Conservation (phyloP, 306 rosid genomes). For the Cucumis hystrix region DNA sequence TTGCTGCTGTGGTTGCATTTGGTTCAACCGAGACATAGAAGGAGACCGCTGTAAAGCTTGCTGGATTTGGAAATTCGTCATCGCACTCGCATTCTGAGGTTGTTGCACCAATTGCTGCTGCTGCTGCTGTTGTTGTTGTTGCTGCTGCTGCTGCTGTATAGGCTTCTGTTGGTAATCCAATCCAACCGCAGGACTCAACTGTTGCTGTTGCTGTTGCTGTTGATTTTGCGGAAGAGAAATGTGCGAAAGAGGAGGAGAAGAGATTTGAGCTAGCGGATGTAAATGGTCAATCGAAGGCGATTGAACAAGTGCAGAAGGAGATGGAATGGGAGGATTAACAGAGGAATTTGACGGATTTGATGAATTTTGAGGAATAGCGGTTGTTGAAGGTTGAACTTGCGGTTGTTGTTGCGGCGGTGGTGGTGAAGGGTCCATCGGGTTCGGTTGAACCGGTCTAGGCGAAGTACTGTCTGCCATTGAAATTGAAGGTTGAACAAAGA, state of each 20-base stretch:
- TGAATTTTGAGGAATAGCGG: constrained; percentile 23
- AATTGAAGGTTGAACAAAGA: background rate
- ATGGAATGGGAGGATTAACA: constrained; percentile 24
- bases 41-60: constrained; percentile 38
- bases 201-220: constrained; percentile 28
- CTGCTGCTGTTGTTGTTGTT: constrained; percentile 19
- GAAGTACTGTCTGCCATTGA: constrained; percentile 40
- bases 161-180: constrained; percentile 29
- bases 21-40: constrained; percentile 40
- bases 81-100: constrained; percentile 30
- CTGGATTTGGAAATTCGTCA: constrained; percentile 53
- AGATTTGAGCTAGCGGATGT: constrained; percentile 25
- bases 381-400: background rate
- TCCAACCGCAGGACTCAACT: constrained; percentile 21
- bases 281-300: constrained; percentile 36
- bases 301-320: constrained; percentile 35
- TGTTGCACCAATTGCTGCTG: constrained; percentile 12
- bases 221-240: constrained; percentile 35
- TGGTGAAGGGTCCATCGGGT: constrained; percentile 23
- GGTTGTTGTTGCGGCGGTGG: constrained; percentile 2
- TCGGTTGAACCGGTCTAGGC: constrained; percentile 25
- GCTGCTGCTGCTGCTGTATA: constrained; percentile 15
- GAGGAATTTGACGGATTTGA: constrained; percentile 17
- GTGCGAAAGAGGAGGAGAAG: constrained; percentile 43
- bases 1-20: constrained; percentile 45